Evolutionary conservation across 169 alveolate species (phyloP).

Genomic region (Besnoitia besnoiti): DNA sequence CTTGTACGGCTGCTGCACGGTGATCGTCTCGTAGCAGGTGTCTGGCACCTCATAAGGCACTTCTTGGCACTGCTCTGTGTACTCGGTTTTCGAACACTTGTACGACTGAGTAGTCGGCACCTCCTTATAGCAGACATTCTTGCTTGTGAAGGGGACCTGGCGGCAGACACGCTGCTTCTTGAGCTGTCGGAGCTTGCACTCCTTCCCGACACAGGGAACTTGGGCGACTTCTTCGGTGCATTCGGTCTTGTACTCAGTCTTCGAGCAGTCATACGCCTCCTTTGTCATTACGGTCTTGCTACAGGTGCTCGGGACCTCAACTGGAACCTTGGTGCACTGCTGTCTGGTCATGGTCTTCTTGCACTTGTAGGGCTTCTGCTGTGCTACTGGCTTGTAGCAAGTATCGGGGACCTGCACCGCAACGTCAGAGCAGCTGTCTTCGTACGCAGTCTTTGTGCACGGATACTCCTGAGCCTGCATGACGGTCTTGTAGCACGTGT

Average conservation of each 20-base stretch:
- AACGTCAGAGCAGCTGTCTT: slow-evolving; percentile 61
- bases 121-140: slow-evolving; percentile 42
- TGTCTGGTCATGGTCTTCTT: slow-evolving; percentile 36
- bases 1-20: slow-evolving; percentile 44
- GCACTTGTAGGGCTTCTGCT: slow-evolving; percentile 65
- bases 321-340: slow-evolving; percentile 54
- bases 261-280: slow-evolving; percentile 55
- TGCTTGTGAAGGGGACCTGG: slow-evolving; percentile 36
- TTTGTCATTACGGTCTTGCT: slow-evolving; percentile 48
- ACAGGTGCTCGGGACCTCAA: slow-evolving; percentile 60
- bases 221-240: slow-evolving; percentile 56
- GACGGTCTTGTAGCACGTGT: slow-evolving; percentile 62
- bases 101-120: slow-evolving; percentile 50
- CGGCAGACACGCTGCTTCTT: slow-evolving; percentile 48
- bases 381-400: slow-evolving; percentile 56
- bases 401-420: slow-evolving; percentile 51
- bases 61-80: slow-evolving; percentile 22
- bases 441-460: slow-evolving; percentile 57
- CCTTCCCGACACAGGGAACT: slow-evolving; percentile 53
- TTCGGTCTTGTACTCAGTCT: slow-evolving; percentile 56
- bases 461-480: slow-evolving; percentile 56
- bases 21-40: slow-evolving; percentile 41
- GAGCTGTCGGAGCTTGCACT: slow-evolving; percentile 40
- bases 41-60: slow-evolving; percentile 49
- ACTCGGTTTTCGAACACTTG: slow-evolving; percentile 49